Base-by-base conservation (phyloP, 805 yeast genomes). In the Starmerella floris region DNA sequence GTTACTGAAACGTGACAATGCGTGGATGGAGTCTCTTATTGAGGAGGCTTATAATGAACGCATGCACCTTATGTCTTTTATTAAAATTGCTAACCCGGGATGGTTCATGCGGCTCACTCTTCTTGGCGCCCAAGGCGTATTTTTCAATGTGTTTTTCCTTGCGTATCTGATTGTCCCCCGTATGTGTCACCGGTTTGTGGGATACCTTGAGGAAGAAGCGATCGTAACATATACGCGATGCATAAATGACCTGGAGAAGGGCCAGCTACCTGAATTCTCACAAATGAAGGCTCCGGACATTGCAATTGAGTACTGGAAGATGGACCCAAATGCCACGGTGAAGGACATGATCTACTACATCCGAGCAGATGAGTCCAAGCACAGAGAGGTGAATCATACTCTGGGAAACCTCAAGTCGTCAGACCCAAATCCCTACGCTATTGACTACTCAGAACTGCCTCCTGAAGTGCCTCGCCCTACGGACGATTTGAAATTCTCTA, bases 281-380 rank as follows among this genome's bases (percentile, higher is more conserved):
- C 6, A 19, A 23, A 33, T 32, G 6, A 33, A 33, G 23, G 42
- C 42, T 4, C 42, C 42, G 6, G 38, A 33, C n/a, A 33, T 40
- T 22, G 42, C 42, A 3, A 22, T 33, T 22, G 33, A 40, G 23
- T 40, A 40, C 27, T 40, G 42, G 42, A 22, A 25, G 21, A 40
- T 40, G 42, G 9, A 16, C 9, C 27, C 32, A 4, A 27, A 16
- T 17, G 15, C 42, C 23, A 23, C 42, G 9, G 42, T 40, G 16
- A 32, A 33, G 23, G 42, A 40, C 38, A 4, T 40, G 34, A 40
- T 40, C 27, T 40, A 40, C 38, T 40, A 40, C 25, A 35, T 40
- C 15, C 42, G 42, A n/a, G 42, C 42, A 13, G 42, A 40, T 30
- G 42, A 40, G 37, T 17, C 35, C 25, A 40, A 40, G 19, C 42